Evolutionary conservation across 2,329 filamentous ascomycete genomes (phyloP), one percentile per base, ranked within the genome.

Genomic region (Trichoderma atroviride): DNA sequence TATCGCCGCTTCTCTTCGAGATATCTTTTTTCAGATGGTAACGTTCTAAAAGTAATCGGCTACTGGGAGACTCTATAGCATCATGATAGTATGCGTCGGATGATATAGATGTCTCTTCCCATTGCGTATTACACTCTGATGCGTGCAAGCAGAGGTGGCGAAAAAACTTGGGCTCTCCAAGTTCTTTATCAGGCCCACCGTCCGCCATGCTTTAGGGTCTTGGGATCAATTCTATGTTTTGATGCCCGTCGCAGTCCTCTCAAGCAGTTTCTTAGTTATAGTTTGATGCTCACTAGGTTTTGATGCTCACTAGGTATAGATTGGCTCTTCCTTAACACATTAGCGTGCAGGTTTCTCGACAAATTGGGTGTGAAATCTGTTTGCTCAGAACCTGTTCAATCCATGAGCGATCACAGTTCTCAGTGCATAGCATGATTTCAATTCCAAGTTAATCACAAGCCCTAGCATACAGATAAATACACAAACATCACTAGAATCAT

Each of bases 291-390:
- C n/a, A n/a, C n/a, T n/a, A n/a, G n/a, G n/a, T n/a, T n/a, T n/a
- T n/a, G n/a, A n/a, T n/a, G n/a, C n/a, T n/a, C n/a, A 83, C 84
- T 0, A 86, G 86, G 70, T 87, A 87, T 0, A 88, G 14, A 88
- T 78, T 0, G 85, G 73, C 71, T 86, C 83, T 70, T 85, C 83
- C 5, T 77, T 77, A n/a, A 85, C 76, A 0, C 81, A 82, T 71
- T 84, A 83, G 3, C 83, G 79, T 2, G 83, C 81, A 0, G 85
- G 74, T 60, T 85, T 82, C 84, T 83, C 85, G 1, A 79, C 77
- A 60, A 85, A 83, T 47, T 81, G 79, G 40, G 85, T 85, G 14
- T 79, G 79, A 69, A 78, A 84, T 29, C 78, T 77, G 74, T 73
- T 71, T 80, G 76, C 9, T 81, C 76, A 35, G 83, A 79, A 31